Conservation (phyloP, 345 rosid genomes). For the Eucalyptus marginata region DNA sequence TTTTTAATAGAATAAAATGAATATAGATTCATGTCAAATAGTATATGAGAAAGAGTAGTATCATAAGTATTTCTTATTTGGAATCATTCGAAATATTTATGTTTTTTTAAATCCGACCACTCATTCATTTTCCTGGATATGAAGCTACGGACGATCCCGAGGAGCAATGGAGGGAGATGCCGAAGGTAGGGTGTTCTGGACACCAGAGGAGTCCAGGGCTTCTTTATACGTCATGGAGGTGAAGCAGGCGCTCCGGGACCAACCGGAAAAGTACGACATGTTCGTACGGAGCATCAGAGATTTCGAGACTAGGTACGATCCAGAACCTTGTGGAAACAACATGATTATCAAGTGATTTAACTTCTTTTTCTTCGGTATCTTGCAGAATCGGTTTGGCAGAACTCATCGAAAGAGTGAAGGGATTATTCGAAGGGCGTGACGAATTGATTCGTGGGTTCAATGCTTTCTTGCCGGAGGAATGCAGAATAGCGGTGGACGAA, state of each 20-base stretch:
- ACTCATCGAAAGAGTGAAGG: constrained; percentile 78
- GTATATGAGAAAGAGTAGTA: background rate
- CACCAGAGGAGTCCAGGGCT: constrained; percentile 47
- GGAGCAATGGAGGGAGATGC: constrained; percentile 1
- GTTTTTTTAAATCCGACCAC: background rate
- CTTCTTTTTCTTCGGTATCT: background rate
- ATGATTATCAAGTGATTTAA: background rate
- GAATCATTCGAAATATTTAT: background rate
- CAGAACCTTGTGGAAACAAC: background rate
- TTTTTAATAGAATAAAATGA: background rate
- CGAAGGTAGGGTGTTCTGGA: constrained; percentile 12
- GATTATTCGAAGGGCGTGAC: constrained; percentile 73
- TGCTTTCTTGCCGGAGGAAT: constrained; percentile 80
- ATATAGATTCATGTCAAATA: background rate
- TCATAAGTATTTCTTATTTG: background rate
- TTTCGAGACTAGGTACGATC: constrained; percentile 58
- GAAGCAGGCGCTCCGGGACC: constrained; percentile 76
- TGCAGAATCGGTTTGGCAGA: constrained; percentile 74
- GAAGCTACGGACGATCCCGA: background rate
- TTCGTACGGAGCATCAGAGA: constrained; percentile 82
- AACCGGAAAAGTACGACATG: constrained; percentile 66
- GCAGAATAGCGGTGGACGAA: constrained; percentile 56
- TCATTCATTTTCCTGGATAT: background rate
- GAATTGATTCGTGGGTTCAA: constrained; percentile 78
- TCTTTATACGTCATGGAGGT: constrained; percentile 60